Evolutionary conservation across 2,329 filamentous ascomycete species (phyloP).

Genomic region (Diaporthe eres): DNA sequence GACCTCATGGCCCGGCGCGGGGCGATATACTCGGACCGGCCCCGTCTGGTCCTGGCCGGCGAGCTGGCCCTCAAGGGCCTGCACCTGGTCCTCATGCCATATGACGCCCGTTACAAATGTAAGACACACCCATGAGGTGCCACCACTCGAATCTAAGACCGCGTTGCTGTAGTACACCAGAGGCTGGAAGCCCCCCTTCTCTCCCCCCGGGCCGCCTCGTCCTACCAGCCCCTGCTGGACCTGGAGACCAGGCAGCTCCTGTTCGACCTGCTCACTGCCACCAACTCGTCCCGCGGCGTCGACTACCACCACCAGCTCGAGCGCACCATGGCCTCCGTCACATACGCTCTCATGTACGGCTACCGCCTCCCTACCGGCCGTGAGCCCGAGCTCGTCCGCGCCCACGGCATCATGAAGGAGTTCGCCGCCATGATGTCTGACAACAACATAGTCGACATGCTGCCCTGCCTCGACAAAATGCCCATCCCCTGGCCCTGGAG

Average conservation of each 20-base stretch:
- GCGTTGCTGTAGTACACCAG: conserved; percentile 30
- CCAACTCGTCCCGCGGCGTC: neutral
- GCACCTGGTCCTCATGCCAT: conserved; percentile 35
- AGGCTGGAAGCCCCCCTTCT: conserved; percentile 34
- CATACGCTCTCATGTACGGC: conserved; percentile 32
- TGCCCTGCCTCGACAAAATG: conserved; percentile 10
- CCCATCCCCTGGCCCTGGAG: conserved; percentile 34
- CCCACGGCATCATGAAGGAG: conserved; percentile 34
- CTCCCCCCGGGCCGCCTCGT: conserved; percentile 12
- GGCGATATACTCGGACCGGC: conserved; percentile 56
- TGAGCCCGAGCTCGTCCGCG: conserved; percentile 29
- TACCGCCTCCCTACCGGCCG: conserved; percentile 32
- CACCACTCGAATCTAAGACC: conserved; percentile 21
- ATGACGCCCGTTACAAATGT: conserved; percentile 34
- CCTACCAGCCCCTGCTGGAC: conserved; percentile 29
- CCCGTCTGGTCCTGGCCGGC: conserved; percentile 52
- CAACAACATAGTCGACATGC: conserved; percentile 32
- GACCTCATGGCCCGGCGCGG: conserved; percentile 58
- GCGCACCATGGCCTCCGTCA: conserved; percentile 25
- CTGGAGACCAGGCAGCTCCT: conserved; percentile 35
- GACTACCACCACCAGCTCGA: conserved; percentile 25
- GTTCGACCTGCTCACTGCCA: conserved; percentile 1
- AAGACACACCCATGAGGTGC: conserved; percentile 23
- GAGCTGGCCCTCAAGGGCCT: conserved; percentile 15
- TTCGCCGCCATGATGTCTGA: conserved; percentile 34